A percentile compares a stretch with the other conserved stretches of the same genome.
Conservation (phyloP, 177 flowering plant genomes). For the Tripterygium wilfordii region DNA sequence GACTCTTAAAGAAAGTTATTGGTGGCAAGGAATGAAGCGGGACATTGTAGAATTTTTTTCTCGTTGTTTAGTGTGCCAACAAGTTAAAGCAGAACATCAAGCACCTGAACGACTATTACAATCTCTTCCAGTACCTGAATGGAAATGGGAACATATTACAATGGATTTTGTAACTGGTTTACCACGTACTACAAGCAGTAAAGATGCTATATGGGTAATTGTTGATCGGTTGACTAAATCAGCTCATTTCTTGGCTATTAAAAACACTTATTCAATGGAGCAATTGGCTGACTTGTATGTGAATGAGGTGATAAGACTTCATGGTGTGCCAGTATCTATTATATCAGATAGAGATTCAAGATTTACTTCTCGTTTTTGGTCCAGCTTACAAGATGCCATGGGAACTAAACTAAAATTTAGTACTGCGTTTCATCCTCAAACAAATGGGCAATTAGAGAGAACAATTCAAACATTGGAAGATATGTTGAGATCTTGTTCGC, state of each 20-base stretch:
- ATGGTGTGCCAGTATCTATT: background rate
- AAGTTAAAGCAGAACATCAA: constrained; percentile 3
- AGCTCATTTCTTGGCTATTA: no score
- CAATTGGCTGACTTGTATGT: no score
- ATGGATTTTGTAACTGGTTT: no score
- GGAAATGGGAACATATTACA: no score
- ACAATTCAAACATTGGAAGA: background rate
- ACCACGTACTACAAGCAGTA: no score
- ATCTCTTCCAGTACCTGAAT: background rate
- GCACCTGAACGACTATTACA: background rate
- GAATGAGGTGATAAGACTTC: no score
- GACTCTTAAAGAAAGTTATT: background rate
- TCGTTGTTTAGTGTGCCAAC: background rate
- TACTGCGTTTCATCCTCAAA: background rate
- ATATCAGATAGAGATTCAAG: background rate
- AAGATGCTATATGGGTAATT: constrained; percentile 5
- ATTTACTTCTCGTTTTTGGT: background rate
- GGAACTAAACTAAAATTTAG: background rate
- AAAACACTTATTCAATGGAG: no score
- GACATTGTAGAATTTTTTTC: background rate
- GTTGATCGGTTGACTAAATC: background rate
- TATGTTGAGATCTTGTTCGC: background rate
- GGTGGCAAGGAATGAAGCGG: constrained; percentile 2
- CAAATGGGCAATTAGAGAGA: background rate
- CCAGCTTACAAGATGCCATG: background rate